Conservation (phyloP, 192 early-diverging fungal genomes). For the Rhizoclosmatium sp. region DNA sequence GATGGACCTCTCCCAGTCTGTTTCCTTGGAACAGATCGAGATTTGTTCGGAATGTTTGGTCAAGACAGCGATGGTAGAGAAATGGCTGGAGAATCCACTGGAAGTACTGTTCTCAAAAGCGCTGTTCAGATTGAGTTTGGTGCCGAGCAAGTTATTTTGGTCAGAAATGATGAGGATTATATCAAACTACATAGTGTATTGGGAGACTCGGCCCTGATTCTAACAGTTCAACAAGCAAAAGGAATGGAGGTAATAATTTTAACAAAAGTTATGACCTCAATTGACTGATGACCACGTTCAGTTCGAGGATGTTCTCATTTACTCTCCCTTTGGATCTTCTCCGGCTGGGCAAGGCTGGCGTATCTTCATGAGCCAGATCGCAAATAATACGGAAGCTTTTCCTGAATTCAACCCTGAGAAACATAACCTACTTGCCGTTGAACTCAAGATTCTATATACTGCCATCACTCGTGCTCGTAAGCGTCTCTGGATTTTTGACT, state of each 20-base stretch:
- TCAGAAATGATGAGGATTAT: conserved; percentile 16
- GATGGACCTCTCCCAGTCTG: conserved; percentile 32
- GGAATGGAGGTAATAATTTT: conserved; percentile 22
- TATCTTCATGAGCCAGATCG: background rate
- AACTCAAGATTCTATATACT: conserved; percentile 41
- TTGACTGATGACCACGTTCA: background rate
- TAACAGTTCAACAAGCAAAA: conserved; percentile 42
- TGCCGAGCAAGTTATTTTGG: conserved; percentile 42
- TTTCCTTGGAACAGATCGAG: background rate
- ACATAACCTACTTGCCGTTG: conserved; percentile 36
- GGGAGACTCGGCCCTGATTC: conserved; percentile 27
- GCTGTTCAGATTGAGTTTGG: conserved; percentile 33
- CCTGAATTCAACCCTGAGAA: conserved; percentile 19
- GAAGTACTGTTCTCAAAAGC: background rate
- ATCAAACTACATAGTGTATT: background rate
- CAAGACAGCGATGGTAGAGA: conserved; percentile 20
- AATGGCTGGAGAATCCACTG: conserved; percentile 19
- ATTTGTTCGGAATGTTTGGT: conserved; percentile 8
- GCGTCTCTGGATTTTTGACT: conserved; percentile 11
- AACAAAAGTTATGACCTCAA: conserved; percentile 4
- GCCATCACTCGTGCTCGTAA: conserved; percentile 36
- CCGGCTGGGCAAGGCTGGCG: conserved; percentile 14
- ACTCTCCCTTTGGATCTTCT: background rate
- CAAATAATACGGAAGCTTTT: background rate
- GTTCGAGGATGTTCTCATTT: background rate